Evolutionary conservation across 345 rosid genomes (phyloP), one percentile per base, ranked within the genome.

Genomic region (Iberis pinnata): DNA sequence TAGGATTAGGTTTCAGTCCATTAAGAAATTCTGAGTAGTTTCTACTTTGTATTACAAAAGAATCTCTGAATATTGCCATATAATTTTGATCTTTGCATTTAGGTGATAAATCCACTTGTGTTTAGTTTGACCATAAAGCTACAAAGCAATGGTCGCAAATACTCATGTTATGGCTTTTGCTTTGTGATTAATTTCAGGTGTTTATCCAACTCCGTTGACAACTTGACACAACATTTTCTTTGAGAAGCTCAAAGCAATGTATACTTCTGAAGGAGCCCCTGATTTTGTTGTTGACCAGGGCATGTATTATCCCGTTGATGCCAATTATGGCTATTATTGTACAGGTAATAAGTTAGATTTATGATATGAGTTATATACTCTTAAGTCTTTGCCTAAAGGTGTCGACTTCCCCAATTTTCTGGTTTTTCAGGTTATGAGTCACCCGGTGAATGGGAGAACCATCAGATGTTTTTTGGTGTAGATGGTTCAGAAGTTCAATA

Each of bases 381-480:
- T 11, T 5, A 18, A 22, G 25, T 22, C 25, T 29, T 7, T 29
- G 53, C 17, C 56, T 31, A 53, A 39, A 62, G 49, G 43, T n/a
- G 26, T 53, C 43, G 16, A 41, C 4, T 37, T 5, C 0, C 6
- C 56, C 57, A 16, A 32, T 68, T 35, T 43, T 49, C 39, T 60
- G 10, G 27, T 17, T 48, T 51, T 49, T 13, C 65, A 90, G 96
- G 98, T 72, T 80, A 78, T 47, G 98, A 86, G 67, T 57, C 93
- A 70, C 89, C 96, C 70, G 71, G 75, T 39, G 93, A 87, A 54
- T 90, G 93, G 89, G 96, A 87, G 87, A 89, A 82, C 84, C 96
- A 79, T 55, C 78, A 74, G 54, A 75, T 74, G 65, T 18, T 84
- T 79, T 84, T 80, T 76, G 83, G 84, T 54, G 73, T 63, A 60